Percentiles rank a stretch among this genome's conserved stretches.
Evolutionary conservation across 345 rosid genomes (phyloP).

Genomic region (Eucalyptus erythrocorys): DNA sequence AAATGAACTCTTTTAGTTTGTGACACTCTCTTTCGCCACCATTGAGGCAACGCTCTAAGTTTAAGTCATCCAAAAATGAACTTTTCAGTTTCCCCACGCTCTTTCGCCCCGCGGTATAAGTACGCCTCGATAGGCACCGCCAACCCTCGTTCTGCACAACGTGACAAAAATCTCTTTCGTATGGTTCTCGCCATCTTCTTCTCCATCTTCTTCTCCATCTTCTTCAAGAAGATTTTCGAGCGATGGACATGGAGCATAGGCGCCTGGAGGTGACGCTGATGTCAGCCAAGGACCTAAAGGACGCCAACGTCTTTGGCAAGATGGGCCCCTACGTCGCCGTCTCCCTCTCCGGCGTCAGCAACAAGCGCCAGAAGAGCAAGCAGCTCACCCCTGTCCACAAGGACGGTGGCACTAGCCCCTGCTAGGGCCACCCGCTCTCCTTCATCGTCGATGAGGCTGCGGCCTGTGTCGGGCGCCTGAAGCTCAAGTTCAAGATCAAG

Average conservation of each 20-base stretch:
- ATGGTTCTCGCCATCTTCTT: too few species aligned
- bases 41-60: too few species aligned
- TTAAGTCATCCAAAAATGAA: too few species aligned
- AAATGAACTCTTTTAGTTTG: too few species aligned
- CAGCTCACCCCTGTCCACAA: constrained; percentile 28
- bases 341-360: constrained; percentile 35
- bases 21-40: too few species aligned
- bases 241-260: constrained; percentile 33
- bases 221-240: background rate
- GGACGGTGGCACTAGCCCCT: constrained; percentile 39
- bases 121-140: too few species aligned
- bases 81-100: too few species aligned
- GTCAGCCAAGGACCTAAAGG: constrained; percentile 46
- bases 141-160: too few species aligned
- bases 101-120: too few species aligned
- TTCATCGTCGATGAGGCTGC: constrained; percentile 44
- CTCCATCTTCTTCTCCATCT: too few species aligned
- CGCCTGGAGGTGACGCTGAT: constrained; percentile 38
- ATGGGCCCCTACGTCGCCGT: constrained; percentile 57
- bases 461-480: constrained; percentile 19
- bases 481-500: constrained; percentile 20
- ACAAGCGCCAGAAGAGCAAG: constrained; percentile 19
- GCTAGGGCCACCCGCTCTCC: constrained; percentile 36
- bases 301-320: constrained; percentile 38
- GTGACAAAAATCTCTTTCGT: too few species aligned